Evolutionary conservation across 805 yeast genomes (phyloP), one percentile per base, ranked within the genome.

Genomic region (Torulaspora microellipsoides): DNA sequence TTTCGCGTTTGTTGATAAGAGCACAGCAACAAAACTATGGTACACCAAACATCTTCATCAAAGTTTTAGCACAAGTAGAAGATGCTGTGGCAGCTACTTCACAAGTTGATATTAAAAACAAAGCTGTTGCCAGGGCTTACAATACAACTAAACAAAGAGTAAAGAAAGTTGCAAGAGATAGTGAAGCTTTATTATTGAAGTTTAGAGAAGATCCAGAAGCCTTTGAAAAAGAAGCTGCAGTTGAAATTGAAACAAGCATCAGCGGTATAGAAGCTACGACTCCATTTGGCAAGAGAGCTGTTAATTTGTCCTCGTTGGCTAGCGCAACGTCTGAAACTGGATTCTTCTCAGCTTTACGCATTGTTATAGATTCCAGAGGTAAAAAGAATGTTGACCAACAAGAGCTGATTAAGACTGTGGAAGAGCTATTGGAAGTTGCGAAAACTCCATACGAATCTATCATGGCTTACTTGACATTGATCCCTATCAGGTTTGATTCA

Each of bases 281-380:
- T 9, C 69, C 66, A 20, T 62, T 66, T 40, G 51, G 59, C 34
- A 59, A 60, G 15, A 58, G 56, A 51, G 48, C 55, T 42, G 55
- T 62, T 13, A 59, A 60, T 31, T 42, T 54, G 35, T 54, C 66
- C 5, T 58, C 68, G 5, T 57, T 56, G 14, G 65, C 64, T 12
- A 46, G 55, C 20, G 64, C 64, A 29, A 61, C 67, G 8, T 64
- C 62, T 15, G 69, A 63, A 45, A 72, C 69, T 13, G 75, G 71
- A 44, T 80, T 89, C 44, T 88, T 90, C 71, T 71, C 80, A 45
- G 78, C 85, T 29, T 74, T 93, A 63, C 77, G 83, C 63, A 67
- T 79, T 42, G 81, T 93, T 45, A 71, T 85, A 47, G 98, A 93
- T 67, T 75, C 89, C 38, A 83, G 99, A 70, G 99, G 99, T 73